Percentiles rank a stretch among this genome's conserved stretches.
These are phyloP conservation scores for Phellopilus nigrolimitatus DNA, from an alignment of 1,284 basidiomycete genomes.

Conservation along the genomic window DNA sequence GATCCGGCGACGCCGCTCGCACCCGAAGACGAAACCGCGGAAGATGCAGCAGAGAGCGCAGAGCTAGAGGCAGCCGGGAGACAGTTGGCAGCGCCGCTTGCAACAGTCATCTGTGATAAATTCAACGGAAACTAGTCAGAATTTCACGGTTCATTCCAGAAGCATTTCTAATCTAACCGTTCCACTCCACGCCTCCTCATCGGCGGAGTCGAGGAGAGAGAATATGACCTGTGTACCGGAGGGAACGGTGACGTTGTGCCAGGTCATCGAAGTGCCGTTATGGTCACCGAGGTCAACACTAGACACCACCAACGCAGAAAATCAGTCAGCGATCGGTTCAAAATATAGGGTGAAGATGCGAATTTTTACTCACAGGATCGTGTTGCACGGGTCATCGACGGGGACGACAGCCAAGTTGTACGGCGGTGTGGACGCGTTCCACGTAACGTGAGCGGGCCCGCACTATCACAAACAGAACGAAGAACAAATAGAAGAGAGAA, in stretches of 20 bases:
- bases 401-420: constrained; percentile 58
- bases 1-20: constrained; percentile 23
- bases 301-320: not conserved
- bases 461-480: constrained; percentile 42
- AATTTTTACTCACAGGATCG: constrained; percentile 45
- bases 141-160: too few relatives aligned
- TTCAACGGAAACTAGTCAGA: constrained; percentile 5
- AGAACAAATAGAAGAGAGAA: not conserved
- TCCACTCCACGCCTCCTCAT: constrained; percentile 61
- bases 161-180: constrained; percentile 46
- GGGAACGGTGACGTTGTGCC: constrained; percentile 40
- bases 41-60: constrained; percentile 19
- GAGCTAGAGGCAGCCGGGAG: constrained; percentile 28
- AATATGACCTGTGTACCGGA: constrained; percentile 47
- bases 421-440: constrained; percentile 44
- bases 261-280: constrained; percentile 38
- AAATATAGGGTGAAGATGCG: constrained; percentile 30
- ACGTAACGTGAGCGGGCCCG: constrained; percentile 44
- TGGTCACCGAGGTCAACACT: constrained; percentile 59
- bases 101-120: constrained; percentile 56
- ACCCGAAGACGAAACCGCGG: not conserved
- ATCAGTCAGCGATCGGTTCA: too few relatives aligned
- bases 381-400: constrained; percentile 50
- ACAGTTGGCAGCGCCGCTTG: constrained; percentile 44
- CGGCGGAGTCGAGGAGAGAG: constrained; percentile 49